Base-by-base conservation (phyloP, 2,329 filamentous ascomycete species). In the Beauveria sp. region DNA sequence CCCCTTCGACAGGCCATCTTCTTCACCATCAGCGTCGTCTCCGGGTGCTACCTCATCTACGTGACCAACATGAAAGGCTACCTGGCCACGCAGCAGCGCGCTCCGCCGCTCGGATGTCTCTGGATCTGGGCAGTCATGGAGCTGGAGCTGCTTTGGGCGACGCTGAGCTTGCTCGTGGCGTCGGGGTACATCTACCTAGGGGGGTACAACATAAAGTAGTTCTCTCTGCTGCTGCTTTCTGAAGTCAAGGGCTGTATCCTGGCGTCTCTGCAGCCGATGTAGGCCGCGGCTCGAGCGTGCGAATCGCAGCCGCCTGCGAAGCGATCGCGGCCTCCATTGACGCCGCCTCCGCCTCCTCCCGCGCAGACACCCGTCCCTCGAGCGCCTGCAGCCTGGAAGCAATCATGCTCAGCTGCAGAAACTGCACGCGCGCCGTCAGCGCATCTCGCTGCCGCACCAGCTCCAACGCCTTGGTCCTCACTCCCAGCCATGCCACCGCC, bases 91-190 rank as follows among this genome's bases (percentile, higher is more conserved):
- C 93, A 98, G 91, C 96, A 96, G 77, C 86, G 86, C 65, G 89
- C 92, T 0, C 95, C 95, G n/a, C 87, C 92, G 5, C 73, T 97
- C 16, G 95, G 91, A 0, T 93, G 90, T 46, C 73, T 98, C 20
- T 98, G 93, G 93, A 83, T 98, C 5, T 98, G 93, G 92, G 86
- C 89, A 38, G 87, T 98, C 24, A 81, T 98, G 52, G 95, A 99
- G 77, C 82, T 97, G 75, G 82, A 91, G 60, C 77, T 96, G 46
- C 69, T 79, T 0, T 86, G 83, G 69, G 90, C 89, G 0, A 76
- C 87, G 1, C 66, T 74, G 14, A 87, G 84, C 65, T 70, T 87
- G 42, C 70, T 72, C 3, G 66, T 75, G 1, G 75, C 78, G 1
- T 77, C 68, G 1, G 70, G 65, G 5, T 87, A 80, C 65, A 69